These are phyloP conservation scores for Arabidopsis lyrata DNA, from an alignment of 441 rosid genomes.

Conservation along the genomic window DNA sequence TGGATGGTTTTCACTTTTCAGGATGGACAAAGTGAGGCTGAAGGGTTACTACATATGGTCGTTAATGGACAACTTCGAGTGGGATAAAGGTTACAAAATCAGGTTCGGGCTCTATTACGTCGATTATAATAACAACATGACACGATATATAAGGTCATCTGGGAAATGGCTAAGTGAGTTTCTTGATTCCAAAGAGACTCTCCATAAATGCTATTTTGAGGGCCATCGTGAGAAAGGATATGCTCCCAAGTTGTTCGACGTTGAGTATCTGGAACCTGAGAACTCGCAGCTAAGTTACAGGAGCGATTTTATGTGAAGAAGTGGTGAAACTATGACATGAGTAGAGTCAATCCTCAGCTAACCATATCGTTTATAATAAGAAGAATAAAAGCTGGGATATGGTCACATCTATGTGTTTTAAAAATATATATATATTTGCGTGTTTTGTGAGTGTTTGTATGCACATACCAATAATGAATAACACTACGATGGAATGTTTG, in stretches of 20 bases:
- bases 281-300: conserved; percentile 15
- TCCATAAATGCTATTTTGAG: conserved; percentile 39
- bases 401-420: conserved; percentile 8
- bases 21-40: conserved; percentile 38
- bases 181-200: conserved; percentile 35
- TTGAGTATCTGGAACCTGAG: conserved; percentile 12
- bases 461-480: conserved; percentile 16
- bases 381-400: conserved; percentile 24
- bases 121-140: conserved; percentile 35
- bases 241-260: conserved; percentile 38
- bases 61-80: conserved; percentile 49
- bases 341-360: conserved; percentile 10
- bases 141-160: conserved; percentile 41
- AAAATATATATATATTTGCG: background rate
- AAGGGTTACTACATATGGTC: conserved; percentile 51
- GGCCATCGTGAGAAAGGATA: conserved; percentile 37
- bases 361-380: conserved; percentile 10
- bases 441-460: conserved; percentile 22
- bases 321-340: background rate
- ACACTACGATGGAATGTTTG: conserved; percentile 3
- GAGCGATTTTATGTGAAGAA: conserved; percentile 39
- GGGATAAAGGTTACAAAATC: conserved; percentile 40
- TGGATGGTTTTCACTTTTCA: conserved; percentile 7
- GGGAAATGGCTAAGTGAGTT: conserved; percentile 46
- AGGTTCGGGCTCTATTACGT: conserved; percentile 44